These are phyloP conservation scores for Pichia sp. DNA, from an alignment of 1,139 yeast species.

Conservation along the genomic window DNA sequence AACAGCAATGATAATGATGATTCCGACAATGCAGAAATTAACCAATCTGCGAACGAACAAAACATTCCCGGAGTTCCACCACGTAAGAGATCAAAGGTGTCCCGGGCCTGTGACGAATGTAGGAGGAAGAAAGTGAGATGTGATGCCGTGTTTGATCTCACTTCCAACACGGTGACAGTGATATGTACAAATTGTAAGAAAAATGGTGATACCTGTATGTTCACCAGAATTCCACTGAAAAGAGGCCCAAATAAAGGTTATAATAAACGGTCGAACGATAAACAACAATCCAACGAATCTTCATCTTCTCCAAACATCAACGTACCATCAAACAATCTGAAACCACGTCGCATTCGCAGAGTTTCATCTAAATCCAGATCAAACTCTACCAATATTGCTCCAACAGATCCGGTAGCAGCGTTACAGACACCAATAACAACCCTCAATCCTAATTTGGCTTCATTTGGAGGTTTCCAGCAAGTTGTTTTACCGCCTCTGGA, in stretches of 20 bases:
- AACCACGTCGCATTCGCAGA: not conserved
- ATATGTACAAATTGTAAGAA: conserved; percentile 51
- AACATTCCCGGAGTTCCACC: conserved; percentile 3
- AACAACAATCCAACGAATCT: too few relatives aligned
- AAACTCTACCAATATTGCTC: not conserved
- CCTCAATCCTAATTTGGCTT: not conserved
- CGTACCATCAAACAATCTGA: too few relatives aligned
- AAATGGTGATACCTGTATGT: conserved; percentile 48
- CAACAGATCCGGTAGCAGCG: not conserved
- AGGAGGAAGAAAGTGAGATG: conserved; percentile 57
- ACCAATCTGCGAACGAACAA: not conserved
- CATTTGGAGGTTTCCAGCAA: conserved; percentile 7
- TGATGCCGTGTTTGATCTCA: conserved; percentile 43
- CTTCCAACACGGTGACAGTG: conserved; percentile 37
- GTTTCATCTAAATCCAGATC: conserved; percentile 8
- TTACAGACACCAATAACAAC: not conserved
- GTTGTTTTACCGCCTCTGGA: conserved; percentile 22
- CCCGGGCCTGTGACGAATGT: conserved; percentile 64
- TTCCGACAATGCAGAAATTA: not conserved
- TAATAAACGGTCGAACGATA: conserved; percentile 28
- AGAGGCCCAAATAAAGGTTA: conserved; percentile 76
- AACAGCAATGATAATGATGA: not conserved
- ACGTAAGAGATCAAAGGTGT: conserved; percentile 55
- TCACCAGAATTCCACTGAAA: conserved; percentile 61
- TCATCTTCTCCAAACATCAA: too few relatives aligned